Evolutionary conservation across 1,284 basidiomycete genomes (phyloP).

Genomic region (Prillingera fragicola): DNA sequence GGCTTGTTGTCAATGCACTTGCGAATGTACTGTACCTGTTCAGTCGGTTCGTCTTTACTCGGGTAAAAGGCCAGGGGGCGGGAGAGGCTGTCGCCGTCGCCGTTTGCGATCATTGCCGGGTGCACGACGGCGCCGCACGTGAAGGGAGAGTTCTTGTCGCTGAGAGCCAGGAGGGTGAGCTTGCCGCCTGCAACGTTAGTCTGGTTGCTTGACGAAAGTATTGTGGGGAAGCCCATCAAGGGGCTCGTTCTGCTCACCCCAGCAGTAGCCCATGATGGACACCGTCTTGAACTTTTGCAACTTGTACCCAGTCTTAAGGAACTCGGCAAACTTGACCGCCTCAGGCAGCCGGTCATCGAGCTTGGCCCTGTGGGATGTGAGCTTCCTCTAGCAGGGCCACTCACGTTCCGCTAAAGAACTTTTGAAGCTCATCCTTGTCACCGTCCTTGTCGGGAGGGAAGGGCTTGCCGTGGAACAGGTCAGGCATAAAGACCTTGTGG

Average conservation of each 20-base stretch:
- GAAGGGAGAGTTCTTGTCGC: constrained; percentile 18
- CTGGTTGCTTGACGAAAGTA: no score
- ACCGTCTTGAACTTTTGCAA: constrained; percentile 25
- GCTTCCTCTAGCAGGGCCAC: constrained; percentile 2
- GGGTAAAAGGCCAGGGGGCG: constrained; percentile 39
- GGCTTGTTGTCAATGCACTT: constrained; percentile 23
- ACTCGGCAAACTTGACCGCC: constrained; percentile 31
- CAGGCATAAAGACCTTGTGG: constrained; percentile 36
- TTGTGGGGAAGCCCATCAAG: no score
- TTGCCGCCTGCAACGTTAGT: constrained; percentile 34
- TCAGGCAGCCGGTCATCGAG: constrained; percentile 37
- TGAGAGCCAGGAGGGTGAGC: constrained; percentile 29
- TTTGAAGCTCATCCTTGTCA: constrained; percentile 32
- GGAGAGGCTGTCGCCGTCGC: constrained; percentile 35
- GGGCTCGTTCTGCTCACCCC: no score
- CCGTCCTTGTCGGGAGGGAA: constrained; percentile 42
- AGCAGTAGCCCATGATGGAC: constrained; percentile 40
- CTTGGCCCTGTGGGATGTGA: constrained; percentile 28
- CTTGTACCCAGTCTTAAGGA: constrained; percentile 23
- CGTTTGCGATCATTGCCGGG: constrained; percentile 39
- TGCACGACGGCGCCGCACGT: constrained; percentile 33
- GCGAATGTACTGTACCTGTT: constrained; percentile 31
- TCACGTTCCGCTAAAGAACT: constrained; percentile 40
- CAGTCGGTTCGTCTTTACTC: constrained; percentile 35
- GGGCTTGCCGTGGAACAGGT: constrained; percentile 37